These are phyloP conservation scores for Tuber aestivum DNA, from an alignment of 495 filamentous ascomycete species.

Conservation along the genomic window DNA sequence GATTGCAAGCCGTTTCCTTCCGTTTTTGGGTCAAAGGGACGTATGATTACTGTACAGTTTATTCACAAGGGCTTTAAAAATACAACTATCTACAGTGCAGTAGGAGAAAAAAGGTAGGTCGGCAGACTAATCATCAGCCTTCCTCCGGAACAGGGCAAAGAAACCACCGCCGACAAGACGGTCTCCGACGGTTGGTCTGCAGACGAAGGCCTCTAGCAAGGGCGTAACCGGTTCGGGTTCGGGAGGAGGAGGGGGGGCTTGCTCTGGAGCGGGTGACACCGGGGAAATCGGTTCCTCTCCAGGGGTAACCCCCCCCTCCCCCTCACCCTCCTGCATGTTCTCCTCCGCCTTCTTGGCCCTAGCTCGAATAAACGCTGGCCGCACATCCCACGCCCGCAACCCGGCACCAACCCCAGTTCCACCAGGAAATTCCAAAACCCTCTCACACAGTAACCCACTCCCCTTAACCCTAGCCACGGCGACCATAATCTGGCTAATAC, in stretches of 20 bases:
- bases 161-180: constrained; percentile 64
- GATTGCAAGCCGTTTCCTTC: not conserved
- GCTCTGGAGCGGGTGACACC: constrained; percentile 4
- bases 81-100: not conserved
- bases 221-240: not conserved
- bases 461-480: constrained; percentile 49
- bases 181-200: constrained; percentile 62
- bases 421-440: constrained; percentile 56
- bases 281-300: constrained; percentile 9
- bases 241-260: constrained; percentile 7
- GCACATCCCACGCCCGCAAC: constrained; percentile 60
- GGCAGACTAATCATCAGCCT: constrained; percentile 5
- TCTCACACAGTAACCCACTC: constrained; percentile 56
- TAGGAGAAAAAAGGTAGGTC: not conserved
- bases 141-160: constrained; percentile 59
- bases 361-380: constrained; percentile 48
- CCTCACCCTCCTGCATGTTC: not conserved
- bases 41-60: not conserved
- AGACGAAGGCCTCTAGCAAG: constrained; percentile 53
- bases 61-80: not conserved
- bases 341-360: constrained; percentile 30
- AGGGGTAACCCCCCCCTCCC: not conserved
- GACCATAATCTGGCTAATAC: constrained; percentile 67
- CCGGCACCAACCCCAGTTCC: constrained; percentile 54
- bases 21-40: not conserved